Evolutionary conservation across 331 rosid species (phyloP).

Genomic region (Quercus phellos): DNA sequence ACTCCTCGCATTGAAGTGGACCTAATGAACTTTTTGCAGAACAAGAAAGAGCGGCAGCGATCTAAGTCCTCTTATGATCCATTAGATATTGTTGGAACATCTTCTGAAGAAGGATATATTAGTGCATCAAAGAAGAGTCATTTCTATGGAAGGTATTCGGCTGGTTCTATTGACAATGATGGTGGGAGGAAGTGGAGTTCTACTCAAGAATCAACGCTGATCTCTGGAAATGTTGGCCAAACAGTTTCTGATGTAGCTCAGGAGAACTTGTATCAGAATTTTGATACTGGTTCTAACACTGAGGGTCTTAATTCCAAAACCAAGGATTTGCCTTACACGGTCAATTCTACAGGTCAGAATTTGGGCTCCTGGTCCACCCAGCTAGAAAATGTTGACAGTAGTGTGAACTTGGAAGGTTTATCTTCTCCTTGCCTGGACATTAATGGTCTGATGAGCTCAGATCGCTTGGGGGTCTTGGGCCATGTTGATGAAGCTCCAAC

Average conservation of each 20-base stretch:
- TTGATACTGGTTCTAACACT: constrained; percentile 49
- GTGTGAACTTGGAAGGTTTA: constrained; percentile 51
- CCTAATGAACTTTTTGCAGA: constrained; percentile 86
- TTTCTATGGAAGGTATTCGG: constrained; percentile 78
- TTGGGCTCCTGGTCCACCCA: constrained; percentile 46
- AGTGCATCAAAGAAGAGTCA: constrained; percentile 70
- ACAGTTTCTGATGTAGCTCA: constrained; percentile 55
- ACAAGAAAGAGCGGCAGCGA: constrained; percentile 88
- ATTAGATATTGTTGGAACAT: constrained; percentile 92
- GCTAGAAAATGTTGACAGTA: constrained; percentile 45
- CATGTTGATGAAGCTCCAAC: constrained; percentile 43
- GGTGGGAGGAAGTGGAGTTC: constrained; percentile 92
- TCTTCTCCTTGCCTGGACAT: constrained; percentile 50
- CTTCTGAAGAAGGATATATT: constrained; percentile 87
- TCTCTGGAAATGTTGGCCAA: constrained; percentile 51
- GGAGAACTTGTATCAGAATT: constrained; percentile 48
- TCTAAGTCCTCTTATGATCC: constrained; percentile 80
- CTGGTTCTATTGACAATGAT: constrained; percentile 82
- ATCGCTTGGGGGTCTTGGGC: constrained; percentile 41
- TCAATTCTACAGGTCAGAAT: constrained; percentile 46
- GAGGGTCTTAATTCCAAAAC: constrained; percentile 45
- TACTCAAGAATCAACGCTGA: constrained; percentile 61
- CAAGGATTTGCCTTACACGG: constrained; percentile 41
- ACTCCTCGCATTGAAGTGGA: constrained; percentile 99
- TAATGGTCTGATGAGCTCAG: constrained; percentile 44